Conservation (phyloP, 768 basidiomycete genomes). For the Lactarius hatsudake region DNA sequence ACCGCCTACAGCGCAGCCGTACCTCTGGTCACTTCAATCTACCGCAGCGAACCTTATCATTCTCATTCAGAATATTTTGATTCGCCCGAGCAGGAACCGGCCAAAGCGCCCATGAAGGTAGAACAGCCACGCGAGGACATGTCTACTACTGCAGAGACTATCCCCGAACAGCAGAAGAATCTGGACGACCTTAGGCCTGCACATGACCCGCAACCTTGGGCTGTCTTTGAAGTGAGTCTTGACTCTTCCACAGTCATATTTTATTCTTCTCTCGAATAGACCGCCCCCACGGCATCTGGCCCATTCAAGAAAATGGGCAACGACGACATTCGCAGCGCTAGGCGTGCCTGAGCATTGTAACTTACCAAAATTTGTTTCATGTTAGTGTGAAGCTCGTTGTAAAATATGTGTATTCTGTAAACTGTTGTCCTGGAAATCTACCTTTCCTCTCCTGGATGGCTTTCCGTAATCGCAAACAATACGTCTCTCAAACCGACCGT, state of each 20-base stretch:
- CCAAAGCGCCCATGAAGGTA: neutral
- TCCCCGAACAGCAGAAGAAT: conserved; percentile 1
- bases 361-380: neutral
- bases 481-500: neutral
- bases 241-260: no score
- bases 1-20: conserved; percentile 27
- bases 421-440: neutral
- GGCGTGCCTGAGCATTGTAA: conserved; percentile 6
- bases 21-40: neutral
- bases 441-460: neutral
- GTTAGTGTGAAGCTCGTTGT: neutral
- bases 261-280: conserved; percentile 1
- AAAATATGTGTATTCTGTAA: neutral
- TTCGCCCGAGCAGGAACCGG: conserved; percentile 11
- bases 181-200: conserved; percentile 9
- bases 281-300: conserved; percentile 13
- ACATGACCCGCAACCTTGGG: conserved; percentile 4
- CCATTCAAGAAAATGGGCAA: conserved; percentile 15
- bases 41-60: conserved; percentile 9
- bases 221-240: conserved; percentile 6
- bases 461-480: neutral
- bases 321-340: neutral
- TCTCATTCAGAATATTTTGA: conserved; percentile 22
- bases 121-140: neutral
- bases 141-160: neutral